These are phyloP conservation scores for Populus alba DNA, from an alignment of 345 rosid genomes.

Conservation along the genomic window DNA sequence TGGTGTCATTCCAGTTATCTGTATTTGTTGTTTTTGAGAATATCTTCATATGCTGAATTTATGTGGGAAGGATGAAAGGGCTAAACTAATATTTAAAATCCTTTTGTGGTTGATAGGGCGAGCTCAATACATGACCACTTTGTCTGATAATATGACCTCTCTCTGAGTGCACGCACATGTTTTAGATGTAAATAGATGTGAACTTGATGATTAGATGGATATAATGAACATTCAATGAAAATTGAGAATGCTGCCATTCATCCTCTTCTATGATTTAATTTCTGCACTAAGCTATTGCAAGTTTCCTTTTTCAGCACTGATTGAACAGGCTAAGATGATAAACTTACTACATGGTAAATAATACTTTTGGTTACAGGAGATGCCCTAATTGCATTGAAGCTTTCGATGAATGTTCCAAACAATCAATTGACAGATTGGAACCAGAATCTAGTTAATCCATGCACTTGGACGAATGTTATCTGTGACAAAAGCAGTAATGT, in stretches of 20 bases:
- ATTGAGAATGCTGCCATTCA: background rate
- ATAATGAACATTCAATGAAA: background rate
- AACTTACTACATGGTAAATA: slow-evolving; percentile 22
- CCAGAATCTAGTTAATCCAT: slow-evolving; percentile 76
- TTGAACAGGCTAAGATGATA: slow-evolving; percentile 8
- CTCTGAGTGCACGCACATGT: background rate
- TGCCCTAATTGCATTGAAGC: slow-evolving; percentile 58
- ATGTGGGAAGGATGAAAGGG: background rate
- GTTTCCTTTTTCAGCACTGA: slow-evolving; percentile 3
- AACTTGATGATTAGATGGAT: background rate
- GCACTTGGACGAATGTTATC: slow-evolving; percentile 83
- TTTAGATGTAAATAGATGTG: background rate
- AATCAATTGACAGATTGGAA: slow-evolving; percentile 75
- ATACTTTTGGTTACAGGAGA: slow-evolving; percentile 54
- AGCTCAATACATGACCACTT: background rate
- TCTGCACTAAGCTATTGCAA: background rate
- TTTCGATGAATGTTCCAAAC: slow-evolving; percentile 44
- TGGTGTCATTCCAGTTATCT: background rate
- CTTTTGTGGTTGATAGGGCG: background rate
- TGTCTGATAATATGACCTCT: background rate
- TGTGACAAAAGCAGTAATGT: slow-evolving; percentile 57
- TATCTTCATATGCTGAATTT: background rate
- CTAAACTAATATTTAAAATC: background rate
- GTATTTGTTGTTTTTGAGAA: background rate
- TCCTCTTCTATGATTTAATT: background rate